Percentiles rank a stretch among this genome's conserved stretches.
phyloP scores from a whole-genome alignment of 2,329 filamentous ascomycete genomes.

The Botryosphaeria dothidea region DNA sequence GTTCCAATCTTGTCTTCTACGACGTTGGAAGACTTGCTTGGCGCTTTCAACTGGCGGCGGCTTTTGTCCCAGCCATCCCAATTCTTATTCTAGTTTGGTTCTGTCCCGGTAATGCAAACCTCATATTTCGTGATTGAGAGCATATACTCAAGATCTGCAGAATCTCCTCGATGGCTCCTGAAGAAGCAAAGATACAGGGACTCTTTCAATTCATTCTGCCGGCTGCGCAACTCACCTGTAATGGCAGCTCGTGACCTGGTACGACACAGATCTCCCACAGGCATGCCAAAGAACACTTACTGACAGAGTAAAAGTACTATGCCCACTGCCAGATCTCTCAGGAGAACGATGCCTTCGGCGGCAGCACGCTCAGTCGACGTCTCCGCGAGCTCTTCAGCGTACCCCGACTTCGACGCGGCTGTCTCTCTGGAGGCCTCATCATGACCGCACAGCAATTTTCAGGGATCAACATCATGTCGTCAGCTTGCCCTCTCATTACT shows the following conservation, averaged over 20 bases:
- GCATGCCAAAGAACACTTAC: not conserved
- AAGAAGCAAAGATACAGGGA: conserved; percentile 40
- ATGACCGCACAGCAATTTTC: conserved; percentile 67
- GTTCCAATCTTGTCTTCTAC: conserved; percentile 43
- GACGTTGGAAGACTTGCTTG: conserved; percentile 37
- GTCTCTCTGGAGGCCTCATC: conserved; percentile 72
- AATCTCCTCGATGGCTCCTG: conserved; percentile 41
- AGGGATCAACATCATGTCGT: conserved; percentile 47
- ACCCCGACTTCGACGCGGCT: conserved; percentile 69
- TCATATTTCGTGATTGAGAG: not conserved
- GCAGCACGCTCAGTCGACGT: conserved; percentile 42
- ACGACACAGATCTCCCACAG: not conserved
- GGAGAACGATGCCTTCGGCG: conserved; percentile 32
- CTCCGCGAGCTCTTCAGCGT: conserved; percentile 64
- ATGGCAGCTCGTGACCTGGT: conserved; percentile 44
- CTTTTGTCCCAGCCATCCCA: conserved; percentile 41
- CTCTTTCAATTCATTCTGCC: conserved; percentile 41
- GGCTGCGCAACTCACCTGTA: conserved; percentile 40
- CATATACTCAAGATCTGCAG: not conserved
- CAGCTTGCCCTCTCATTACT: too few species aligned
- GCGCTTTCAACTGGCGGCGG: conserved; percentile 42
- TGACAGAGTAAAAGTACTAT: conserved; percentile 32
- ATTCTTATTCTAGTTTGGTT: conserved; percentile 40
- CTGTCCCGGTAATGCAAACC: conserved; percentile 31
- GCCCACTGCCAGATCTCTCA: conserved; percentile 39